A percentile compares a stretch with the other conserved stretches of the same genome.
phyloP scores from a whole-genome alignment of 2,329 filamentous ascomycete genomes.

The Hymenoscyphus albidus region DNA sequence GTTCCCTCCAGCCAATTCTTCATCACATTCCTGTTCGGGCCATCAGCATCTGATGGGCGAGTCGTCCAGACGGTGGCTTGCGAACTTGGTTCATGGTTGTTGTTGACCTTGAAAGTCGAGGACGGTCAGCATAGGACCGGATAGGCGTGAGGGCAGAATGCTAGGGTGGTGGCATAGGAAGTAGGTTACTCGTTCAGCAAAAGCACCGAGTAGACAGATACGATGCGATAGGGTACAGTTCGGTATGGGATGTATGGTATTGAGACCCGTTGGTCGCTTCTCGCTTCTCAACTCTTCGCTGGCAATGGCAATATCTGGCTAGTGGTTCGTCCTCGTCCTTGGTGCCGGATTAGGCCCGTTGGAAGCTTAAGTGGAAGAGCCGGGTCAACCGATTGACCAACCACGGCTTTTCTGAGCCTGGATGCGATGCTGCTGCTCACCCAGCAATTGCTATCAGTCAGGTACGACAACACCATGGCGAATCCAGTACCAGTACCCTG shows the following conservation, averaged over 20 bases:
- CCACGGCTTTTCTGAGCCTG: not conserved
- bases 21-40: not conserved
- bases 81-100: not conserved
- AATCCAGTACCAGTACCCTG: not conserved
- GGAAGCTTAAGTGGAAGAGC: not conserved
- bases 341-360: not conserved
- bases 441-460: not conserved
- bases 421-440: not conserved
- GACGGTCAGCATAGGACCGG: too few relatives aligned
- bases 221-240: not conserved
- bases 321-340: not conserved
- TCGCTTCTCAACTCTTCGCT: constrained; percentile 1
- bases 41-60: not conserved
- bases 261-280: too few relatives aligned
- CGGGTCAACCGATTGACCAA: constrained; percentile 1
- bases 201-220: not conserved
- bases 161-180: too few relatives aligned
- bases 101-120: too few relatives aligned
- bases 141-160: too few relatives aligned
- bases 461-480: constrained; percentile 2
- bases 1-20: constrained; percentile 5
- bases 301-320: not conserved
- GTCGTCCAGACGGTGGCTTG: not conserved
- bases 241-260: not conserved
- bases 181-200: too few relatives aligned